Evolutionary conservation across 2,329 filamentous ascomycete genomes (phyloP).

Genomic region (Alternaria infectoria): DNA sequence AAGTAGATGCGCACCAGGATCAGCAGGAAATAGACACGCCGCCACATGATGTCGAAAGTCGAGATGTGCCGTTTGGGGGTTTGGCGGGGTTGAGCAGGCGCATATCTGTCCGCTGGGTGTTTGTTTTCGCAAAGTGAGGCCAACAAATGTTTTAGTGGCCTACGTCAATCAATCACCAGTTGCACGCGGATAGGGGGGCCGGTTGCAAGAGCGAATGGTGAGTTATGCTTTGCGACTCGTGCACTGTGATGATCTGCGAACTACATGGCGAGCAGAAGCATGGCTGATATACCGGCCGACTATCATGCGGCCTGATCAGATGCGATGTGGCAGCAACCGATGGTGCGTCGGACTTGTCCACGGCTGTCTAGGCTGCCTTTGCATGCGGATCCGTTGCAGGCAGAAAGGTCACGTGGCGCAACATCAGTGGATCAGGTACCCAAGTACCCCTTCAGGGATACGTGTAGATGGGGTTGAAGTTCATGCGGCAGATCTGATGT

Average conservation of each 20-base stretch:
- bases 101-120: conserved; percentile 37
- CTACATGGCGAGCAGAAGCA: conserved; percentile 23
- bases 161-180: conserved; percentile 32
- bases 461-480: background rate
- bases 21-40: conserved; percentile 84
- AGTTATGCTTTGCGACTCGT: conserved; percentile 13
- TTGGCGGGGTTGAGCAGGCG: conserved; percentile 29
- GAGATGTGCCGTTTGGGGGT: conserved; percentile 19
- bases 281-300: conserved; percentile 8
- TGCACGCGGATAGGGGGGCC: conserved; percentile 32
- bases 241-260: conserved; percentile 1
- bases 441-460: background rate
- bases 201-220: conserved; percentile 5
- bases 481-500: background rate
- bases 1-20: conserved; percentile 91
- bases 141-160: conserved; percentile 30
- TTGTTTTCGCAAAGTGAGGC: conserved; percentile 21
- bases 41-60: conserved; percentile 72
- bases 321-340: conserved; percentile 17
- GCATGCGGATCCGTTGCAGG: conserved; percentile 6
- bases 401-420: conserved; percentile 2
- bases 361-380: conserved; percentile 18
- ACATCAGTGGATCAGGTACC: conserved; percentile 2
- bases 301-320: conserved; percentile 32
- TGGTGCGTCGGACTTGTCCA: conserved; percentile 11